Percentiles rank a stretch among this genome's conserved stretches.
phyloP scores from a whole-genome alignment of 192 early-diverging fungal species.

The Coemansia sp. region DNA sequence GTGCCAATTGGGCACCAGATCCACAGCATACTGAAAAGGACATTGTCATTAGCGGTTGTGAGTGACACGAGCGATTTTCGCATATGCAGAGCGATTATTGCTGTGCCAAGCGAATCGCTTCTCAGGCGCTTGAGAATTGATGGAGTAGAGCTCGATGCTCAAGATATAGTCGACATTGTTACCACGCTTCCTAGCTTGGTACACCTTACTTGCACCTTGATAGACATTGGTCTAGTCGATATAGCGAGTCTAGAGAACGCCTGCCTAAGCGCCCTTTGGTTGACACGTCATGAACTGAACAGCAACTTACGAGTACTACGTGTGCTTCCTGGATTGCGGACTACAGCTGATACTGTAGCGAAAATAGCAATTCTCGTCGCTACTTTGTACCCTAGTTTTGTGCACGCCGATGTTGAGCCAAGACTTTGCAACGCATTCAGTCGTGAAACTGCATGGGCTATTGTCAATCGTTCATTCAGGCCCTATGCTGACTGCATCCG shows the following conservation, averaged over 20 bases:
- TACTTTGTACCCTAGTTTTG: not conserved
- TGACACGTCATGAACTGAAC: too few relatives aligned
- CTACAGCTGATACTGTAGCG: not conserved
- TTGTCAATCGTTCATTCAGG: not conserved
- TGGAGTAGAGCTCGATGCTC: too few relatives aligned
- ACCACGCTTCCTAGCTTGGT: not conserved
- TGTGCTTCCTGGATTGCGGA: not conserved
- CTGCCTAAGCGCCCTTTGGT: not conserved
- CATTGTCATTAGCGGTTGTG: not conserved
- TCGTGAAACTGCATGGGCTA: not conserved
- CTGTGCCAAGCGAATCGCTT: not conserved
- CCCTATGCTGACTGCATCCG: not conserved
- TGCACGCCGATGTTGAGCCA: not conserved
- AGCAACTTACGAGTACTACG: not conserved
- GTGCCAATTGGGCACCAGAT: not conserved
- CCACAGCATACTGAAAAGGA: not conserved
- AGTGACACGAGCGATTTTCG: not conserved
- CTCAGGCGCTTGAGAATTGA: not conserved
- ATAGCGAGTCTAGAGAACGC: too few relatives aligned
- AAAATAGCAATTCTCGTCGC: not conserved
- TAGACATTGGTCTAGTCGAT: not conserved
- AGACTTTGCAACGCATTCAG: not conserved
- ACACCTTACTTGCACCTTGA: not conserved
- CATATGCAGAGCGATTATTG: not conserved
- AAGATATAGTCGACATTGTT: not conserved